Evolutionary conservation across 768 basidiomycete genomes (phyloP), one percentile per base, ranked within the genome.

Genomic region (Chalciporus piperatus): DNA sequence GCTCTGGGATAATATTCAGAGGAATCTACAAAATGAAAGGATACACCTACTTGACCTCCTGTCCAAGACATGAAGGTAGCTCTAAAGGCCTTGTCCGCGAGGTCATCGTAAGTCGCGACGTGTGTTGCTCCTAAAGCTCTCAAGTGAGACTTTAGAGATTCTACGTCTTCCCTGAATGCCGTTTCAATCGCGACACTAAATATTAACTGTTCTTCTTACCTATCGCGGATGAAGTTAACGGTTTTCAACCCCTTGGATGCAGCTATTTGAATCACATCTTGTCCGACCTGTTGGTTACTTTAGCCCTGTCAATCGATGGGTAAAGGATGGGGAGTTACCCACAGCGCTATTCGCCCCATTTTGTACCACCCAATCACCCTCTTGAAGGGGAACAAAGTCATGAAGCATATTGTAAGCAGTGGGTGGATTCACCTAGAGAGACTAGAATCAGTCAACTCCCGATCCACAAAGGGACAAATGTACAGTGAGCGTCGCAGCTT

Each of bases 291-390:
- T 16, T 43, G 40, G 50, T 48, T 40, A 48, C 32, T 13, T 56
- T 45, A 60, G 25, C 43, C 30, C 14, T 32, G 14, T 10, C 37
- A 37, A 17, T 12, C 8, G 40, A 43, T 11, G 13, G n/a, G 46
- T 30, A 10, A 41, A 30, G 4, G 41, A 10, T 9, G 20, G 10
- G n/a, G 11, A 47, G 20, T 46, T 14, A 70, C 83, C 43, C 51
- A 90, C 91, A 17, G 88, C 87, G 58, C 87, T 87, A 59, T 94
- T 94, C 17, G 84, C 85, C 23, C 89, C 92, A 55, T 93, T 94
- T 67, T 94, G 92, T 11, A 94, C 65, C 14, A 95, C 75, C 85
- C 85, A 93, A 42, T 90, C 87, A 4, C 85, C 90, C 43, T 76
- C 73, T 45, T 79, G 55, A 39, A 92, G 76, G 32, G 74, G 59